Base-by-base conservation (phyloP, 352 stramenopile genomes). In the Pythium guiyangense region DNA sequence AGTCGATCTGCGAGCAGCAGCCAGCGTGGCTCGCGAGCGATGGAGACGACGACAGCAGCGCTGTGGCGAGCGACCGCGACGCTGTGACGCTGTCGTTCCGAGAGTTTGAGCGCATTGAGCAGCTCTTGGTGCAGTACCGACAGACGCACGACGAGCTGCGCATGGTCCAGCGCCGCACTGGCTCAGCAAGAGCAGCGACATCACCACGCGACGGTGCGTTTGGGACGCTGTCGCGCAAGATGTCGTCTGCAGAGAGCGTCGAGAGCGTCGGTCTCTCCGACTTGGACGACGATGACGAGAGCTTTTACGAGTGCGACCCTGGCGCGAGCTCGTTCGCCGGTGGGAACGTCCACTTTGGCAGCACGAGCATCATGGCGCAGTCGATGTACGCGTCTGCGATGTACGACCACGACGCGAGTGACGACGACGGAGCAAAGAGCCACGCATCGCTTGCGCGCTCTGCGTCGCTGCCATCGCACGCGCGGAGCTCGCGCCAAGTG, bases 81-180 rank as follows among this genome's bases (percentile, higher is more conserved):
- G 62, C 57, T 9, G 43, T 89, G 11, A 86, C 85, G 27, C 64
- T 95, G 26, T 93, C 82, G 12, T 72, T 90, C 15, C 79, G 73
- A 25, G 86, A 94, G 42, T 96, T 96, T 45, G 70, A 93, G 55
- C 80, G 86, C 17, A 96, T 96, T 44, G 86, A 96, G 39, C 76
- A 90, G 49, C 63, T 96, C 0, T 59, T 96, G 12, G 45, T 79
- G 17, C 80, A 93, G 18, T 96, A 96, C 64, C 82, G 85, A 6
- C 70, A 88, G 45, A 92, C 79, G 0, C 76, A 90, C 25, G 68
- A 92, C 37, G 82, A 92, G 18, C 48, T 94, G 15, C 64, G 71
- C 44, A 60, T 45, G 25, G 63, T 70, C 2, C 61, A 68, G 27
- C 65, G 64, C 25, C 60, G 53, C 49, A 15, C 49, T 2, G 37